Evolutionary conservation across 2,329 filamentous ascomycete genomes (phyloP), one percentile per base, ranked within the genome.

Genomic region (Aspergillus sp.): DNA sequence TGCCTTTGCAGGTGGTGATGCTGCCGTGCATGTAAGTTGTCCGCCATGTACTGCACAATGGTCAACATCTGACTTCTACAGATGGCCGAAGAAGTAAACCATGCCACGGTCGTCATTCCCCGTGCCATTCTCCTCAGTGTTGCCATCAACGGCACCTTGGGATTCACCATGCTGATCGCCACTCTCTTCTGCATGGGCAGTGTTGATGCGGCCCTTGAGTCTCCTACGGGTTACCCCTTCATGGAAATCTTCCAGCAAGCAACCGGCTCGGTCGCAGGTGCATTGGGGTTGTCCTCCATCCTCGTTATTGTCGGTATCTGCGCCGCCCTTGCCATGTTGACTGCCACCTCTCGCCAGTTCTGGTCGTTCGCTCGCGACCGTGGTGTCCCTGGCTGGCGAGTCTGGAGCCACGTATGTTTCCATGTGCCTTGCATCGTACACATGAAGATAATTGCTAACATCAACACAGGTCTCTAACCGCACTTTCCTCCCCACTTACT

Each of bases 311-410:
- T 75, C 23, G 70, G 68, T 15, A 64, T 72, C 13, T 71, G 69
- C 41, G 69, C 71, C 8, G 71, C 71, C 1, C 70, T 76, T 17
- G 73, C 72, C 38, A 70, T 74, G 62, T 61, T 76, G 3, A 74
- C 74, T 3, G 82, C 84, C 77, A 76, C 71, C 66, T 87, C 61
- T 72, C 80, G 68, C 23, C 67, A 70, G 54, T 66, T 71, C 53
- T 70, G 69, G 72, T 68, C 70, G 7, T 71, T 73, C 23, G 60
- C 70, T 13, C 59, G 70, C 27, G 67, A 73, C 41, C 62, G 66
- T 3, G 70, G 67, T 8, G 61, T 73, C 17, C 70, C 70, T 0
- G 65, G 66, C 3, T 73, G 70, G 66, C 64, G 66, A 17, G 7
- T 72, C 2, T 72, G 69, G 69, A 71, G 68, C 54, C 61, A 65